phyloP scores from a whole-genome alignment of 2,329 filamentous ascomycete species.

The Colletotrichum cordylinicola region DNA sequence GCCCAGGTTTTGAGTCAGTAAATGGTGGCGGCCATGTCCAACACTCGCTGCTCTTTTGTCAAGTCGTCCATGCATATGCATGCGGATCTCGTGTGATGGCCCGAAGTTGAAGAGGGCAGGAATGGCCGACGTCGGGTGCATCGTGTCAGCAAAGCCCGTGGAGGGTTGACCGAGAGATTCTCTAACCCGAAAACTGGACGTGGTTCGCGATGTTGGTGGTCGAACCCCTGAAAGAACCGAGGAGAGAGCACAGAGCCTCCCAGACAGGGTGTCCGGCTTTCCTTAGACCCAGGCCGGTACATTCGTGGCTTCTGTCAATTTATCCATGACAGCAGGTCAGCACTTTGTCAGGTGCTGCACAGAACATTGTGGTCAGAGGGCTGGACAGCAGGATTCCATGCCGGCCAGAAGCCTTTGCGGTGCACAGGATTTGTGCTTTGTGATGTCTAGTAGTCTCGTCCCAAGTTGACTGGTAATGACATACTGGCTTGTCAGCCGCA shows the following conservation, averaged over 20 bases:
- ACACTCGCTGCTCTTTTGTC: background rate
- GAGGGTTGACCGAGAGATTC: background rate
- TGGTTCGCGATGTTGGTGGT: background rate
- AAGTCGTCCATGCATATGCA: background rate
- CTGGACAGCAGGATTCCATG: background rate
- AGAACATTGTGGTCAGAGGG: background rate
- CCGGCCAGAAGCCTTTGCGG: background rate
- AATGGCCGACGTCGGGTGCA: background rate
- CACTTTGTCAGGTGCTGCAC: background rate
- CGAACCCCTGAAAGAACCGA: background rate
- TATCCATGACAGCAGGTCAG: slow-evolving; percentile 8
- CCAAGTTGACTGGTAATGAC: background rate
- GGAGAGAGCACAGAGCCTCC: background rate
- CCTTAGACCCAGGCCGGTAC: background rate
- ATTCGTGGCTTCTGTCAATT: slow-evolving; percentile 15
- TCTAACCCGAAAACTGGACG: background rate
- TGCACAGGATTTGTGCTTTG: background rate
- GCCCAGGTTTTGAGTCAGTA: slow-evolving; percentile 9
- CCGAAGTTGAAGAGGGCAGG: background rate
- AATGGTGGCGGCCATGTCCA: background rate
- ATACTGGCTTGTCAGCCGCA: background rate
- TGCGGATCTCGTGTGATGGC: background rate
- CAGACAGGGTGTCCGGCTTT: background rate
- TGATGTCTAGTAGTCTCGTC: background rate
- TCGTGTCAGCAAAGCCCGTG: background rate